Percentiles rank a stretch among this genome's conserved stretches.
Evolutionary conservation across 768 basidiomycete genomes (phyloP).

Genomic region (Collybia sordida): DNA sequence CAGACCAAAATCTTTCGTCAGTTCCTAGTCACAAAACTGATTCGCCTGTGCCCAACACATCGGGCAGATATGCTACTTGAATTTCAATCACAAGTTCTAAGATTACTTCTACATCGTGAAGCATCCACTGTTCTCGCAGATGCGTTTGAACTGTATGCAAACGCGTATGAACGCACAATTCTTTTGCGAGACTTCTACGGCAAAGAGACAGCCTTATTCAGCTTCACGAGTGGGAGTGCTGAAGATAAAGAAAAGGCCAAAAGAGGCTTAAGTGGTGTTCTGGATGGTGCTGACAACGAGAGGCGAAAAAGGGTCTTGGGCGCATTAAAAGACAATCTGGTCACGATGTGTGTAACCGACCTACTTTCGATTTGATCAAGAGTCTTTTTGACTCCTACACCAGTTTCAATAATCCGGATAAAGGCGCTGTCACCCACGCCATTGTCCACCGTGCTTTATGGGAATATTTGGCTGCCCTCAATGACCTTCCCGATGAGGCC

Average conservation of each 20-base stretch:
- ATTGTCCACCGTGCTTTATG: conserved; percentile 85
- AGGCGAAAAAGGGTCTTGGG: conserved; percentile 64
- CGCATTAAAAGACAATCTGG: conserved; percentile 72
- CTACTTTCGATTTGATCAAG: background rate
- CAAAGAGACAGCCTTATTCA: conserved; percentile 79
- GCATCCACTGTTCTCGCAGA: conserved; percentile 84
- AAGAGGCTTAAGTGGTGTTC: conserved; percentile 65
- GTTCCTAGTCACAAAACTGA: conserved; percentile 82
- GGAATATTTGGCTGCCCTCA: conserved; percentile 77
- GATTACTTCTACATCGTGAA: conserved; percentile 81
- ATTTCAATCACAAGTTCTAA: conserved; percentile 74
- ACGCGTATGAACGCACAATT: conserved; percentile 79
- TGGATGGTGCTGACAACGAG: conserved; percentile 65
- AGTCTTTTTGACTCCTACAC: background rate
- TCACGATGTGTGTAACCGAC: conserved; percentile 58
- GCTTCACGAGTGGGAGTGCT: conserved; percentile 49
- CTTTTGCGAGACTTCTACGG: conserved; percentile 90
- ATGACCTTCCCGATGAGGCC: conserved; percentile 52
- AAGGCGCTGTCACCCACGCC: conserved; percentile 83
- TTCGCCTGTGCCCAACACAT: conserved; percentile 71
- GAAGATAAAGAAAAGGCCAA: conserved; percentile 64
- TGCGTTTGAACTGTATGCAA: conserved; percentile 84
- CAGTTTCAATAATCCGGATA: conserved; percentile 91
- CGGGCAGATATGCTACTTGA: conserved; percentile 76
- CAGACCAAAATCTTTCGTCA: conserved; percentile 22